Evolutionary conservation across 306 rosid genomes (phyloP).

Genomic region (Glycine soja): DNA sequence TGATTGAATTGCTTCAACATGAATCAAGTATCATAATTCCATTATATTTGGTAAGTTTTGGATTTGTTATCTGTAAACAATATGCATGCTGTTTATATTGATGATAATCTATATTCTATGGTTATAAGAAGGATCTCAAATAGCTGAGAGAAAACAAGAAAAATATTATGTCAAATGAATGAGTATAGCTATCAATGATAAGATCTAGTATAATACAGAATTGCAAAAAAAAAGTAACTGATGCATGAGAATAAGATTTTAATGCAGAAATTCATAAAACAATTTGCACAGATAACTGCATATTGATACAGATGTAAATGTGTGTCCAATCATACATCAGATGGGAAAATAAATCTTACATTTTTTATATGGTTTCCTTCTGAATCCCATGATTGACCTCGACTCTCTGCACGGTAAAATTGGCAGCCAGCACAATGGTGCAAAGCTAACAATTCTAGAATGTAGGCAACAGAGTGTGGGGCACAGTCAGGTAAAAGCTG

Average conservation of each 20-base stretch:
- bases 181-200: background rate
- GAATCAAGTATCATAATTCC: conserved; percentile 9
- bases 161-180: background rate
- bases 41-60: background rate
- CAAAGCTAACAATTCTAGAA: conserved; percentile 75
- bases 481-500: conserved; percentile 98
- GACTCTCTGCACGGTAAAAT: conserved; percentile 88
- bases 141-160: background rate
- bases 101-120: background rate
- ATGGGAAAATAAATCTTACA: conserved; percentile 56
- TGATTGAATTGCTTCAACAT: conserved; percentile 15
- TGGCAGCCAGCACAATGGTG: conserved; percentile 94
- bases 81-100: background rate
- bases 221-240: background rate
- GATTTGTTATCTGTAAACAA: background rate
- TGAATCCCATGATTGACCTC: conserved; percentile 84
- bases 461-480: conserved; percentile 81
- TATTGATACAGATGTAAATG: background rate
- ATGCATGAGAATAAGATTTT: background rate
- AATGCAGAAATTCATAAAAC: conserved; percentile 24
- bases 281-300: conserved; percentile 38
- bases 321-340: conserved; percentile 14
- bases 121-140: conserved; percentile 17
- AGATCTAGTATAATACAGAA: background rate
- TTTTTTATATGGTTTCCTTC: conserved; percentile 85